Percentiles rank a stretch among this genome's conserved stretches.
These are phyloP conservation scores for Nitzschia sp. DNA, from an alignment of 108 stramenopile genomes.

Conservation along the genomic window DNA sequence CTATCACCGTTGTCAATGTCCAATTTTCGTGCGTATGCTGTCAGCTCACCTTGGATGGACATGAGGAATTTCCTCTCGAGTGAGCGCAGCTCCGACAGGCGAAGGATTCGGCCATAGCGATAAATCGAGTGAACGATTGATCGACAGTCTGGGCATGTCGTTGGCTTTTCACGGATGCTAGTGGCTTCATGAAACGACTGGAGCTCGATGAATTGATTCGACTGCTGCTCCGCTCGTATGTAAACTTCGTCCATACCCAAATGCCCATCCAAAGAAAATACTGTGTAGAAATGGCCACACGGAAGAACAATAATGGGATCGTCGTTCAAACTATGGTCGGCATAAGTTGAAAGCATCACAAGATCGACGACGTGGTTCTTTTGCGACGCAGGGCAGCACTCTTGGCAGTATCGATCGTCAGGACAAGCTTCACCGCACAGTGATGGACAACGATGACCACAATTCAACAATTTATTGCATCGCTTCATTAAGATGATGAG, in stretches of 20 bases:
- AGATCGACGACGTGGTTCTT: not conserved
- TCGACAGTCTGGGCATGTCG: not conserved
- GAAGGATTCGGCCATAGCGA: not conserved
- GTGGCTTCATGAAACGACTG: not conserved
- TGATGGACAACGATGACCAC: slow-evolving; percentile 52
- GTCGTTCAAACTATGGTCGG: not conserved
- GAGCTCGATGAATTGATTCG: not conserved
- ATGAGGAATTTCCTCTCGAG: not conserved
- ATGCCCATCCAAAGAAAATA: not conserved
- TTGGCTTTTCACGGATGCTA: not conserved
- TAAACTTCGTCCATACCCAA: too few relatives aligned
- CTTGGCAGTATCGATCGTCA: slow-evolving; percentile 23
- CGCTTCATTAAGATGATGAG: slow-evolving; percentile 24
- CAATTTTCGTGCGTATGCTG: too few relatives aligned
- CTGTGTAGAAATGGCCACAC: not conserved
- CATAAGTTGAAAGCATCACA: not conserved
- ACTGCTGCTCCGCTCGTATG: not conserved
- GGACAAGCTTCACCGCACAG: slow-evolving; percentile 57
- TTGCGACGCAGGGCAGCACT: slow-evolving; percentile 22
- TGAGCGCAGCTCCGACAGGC: not conserved
- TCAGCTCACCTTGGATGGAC: not conserved
- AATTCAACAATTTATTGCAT: slow-evolving; percentile 40
- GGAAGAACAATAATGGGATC: not conserved
- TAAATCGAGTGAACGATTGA: not conserved
- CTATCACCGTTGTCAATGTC: not conserved